Evolutionary conservation across 108 stramenopile genomes (phyloP).

Genomic region (Cylindrotheca closterium): DNA sequence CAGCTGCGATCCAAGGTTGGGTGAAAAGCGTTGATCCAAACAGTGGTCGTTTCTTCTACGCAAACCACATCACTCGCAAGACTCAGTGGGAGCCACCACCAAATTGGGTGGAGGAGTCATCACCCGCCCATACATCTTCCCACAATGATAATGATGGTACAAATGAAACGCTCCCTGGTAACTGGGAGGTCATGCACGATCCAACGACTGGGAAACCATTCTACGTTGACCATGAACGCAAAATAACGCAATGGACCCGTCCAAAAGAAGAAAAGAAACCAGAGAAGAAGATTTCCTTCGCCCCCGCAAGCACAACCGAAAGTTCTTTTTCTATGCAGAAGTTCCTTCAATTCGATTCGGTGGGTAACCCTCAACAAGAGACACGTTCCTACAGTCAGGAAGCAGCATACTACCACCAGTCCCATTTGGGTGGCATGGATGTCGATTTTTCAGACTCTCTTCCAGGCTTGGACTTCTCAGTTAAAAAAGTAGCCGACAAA

Average conservation of each 20-base stretch:
- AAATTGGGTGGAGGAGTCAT: conserved; percentile 55
- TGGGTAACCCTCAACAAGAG: conserved; percentile 1
- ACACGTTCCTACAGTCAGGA: conserved; percentile 40
- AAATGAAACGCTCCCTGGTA: conserved; percentile 55
- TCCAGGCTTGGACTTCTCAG: conserved; percentile 59
- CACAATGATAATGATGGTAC: conserved; percentile 17
- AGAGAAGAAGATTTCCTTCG: conserved; percentile 11
- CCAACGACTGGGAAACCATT: conserved; percentile 73
- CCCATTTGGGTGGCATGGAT: conserved; percentile 28
- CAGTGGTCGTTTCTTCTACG: conserved; percentile 68
- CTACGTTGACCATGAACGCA: conserved; percentile 85
- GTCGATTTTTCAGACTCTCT: conserved; percentile 54
- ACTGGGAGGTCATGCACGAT: conserved; percentile 86
- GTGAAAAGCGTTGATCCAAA: conserved; percentile 66
- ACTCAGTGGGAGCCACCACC: conserved; percentile 81
- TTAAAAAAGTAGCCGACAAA: conserved; percentile 64
- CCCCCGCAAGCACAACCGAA: conserved; percentile 19
- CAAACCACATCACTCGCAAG: conserved; percentile 68
- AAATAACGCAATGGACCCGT: conserved; percentile 78
- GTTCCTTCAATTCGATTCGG: conserved; percentile 14
- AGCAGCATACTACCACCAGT: conserved; percentile 41
- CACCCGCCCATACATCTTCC: not conserved
- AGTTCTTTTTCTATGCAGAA: conserved; percentile 31
- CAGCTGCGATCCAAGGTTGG: conserved; percentile 45
- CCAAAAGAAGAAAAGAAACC: conserved; percentile 35